Evolutionary conservation across 805 yeast species (phyloP), one percentile per base, ranked within the genome.

Genomic region (Cyberlindnera americana): DNA sequence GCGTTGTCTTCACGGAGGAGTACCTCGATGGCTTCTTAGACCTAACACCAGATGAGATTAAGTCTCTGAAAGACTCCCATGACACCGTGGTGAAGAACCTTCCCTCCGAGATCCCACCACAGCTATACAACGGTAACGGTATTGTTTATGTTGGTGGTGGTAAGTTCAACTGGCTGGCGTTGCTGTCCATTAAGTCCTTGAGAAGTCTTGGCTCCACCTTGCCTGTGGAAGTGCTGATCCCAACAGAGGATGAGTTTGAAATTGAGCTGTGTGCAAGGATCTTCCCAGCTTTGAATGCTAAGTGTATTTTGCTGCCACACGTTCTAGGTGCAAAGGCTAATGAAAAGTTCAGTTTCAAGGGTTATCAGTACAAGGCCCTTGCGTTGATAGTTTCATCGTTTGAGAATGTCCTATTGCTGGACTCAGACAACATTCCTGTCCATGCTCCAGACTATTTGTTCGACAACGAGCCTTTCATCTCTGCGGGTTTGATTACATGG

Each of bases 191-290:
- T 40, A 70, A 69, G 39, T 60, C 73, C 15, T 57, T 78, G 37
- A 59, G 84, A 46, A 65, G 70, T 9, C 45, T 68, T 14, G 82
- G 81, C 1, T 62, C 42, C 65, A 70, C 53, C 62, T 67, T 35
- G 67, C 93, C 95, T 0, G 77, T 84, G 11, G 95, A 84, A 65
- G 79, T 84, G 8, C 66, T 83, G 41, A 72, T 84, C 48, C 88
- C 89, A 5, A 68, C 75, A 33, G 62, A 66, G 24, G 74, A 72
- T 10, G 93, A 84, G 55, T 84, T 78, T 57, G 93, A 84, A 59
- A 62, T 75, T 32, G 81, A 79, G 40, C 64, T 78, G 24, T 83
- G 91, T 59, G 75, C 73, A 22, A 61, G 65, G n/a, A 62, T 79
- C 3, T 66, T 84, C 48, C 90, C 91, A 0, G 60, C 62, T 6